These are phyloP conservation scores for Pestalotiopsis sp. DNA, from an alignment of 2,329 filamentous ascomycete genomes.

Conservation along the genomic window DNA sequence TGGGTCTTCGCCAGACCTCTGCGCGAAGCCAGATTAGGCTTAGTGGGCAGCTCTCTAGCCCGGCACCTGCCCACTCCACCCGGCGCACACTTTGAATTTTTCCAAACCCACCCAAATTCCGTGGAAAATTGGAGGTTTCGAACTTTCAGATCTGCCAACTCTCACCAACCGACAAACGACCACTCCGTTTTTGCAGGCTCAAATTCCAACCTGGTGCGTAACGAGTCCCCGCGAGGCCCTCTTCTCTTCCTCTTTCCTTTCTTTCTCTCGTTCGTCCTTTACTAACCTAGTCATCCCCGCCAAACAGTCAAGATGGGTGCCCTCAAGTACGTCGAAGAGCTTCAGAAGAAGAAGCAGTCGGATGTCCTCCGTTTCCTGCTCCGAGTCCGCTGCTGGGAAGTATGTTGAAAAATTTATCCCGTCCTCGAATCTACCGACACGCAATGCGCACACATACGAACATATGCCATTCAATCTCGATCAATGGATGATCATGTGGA, in stretches of 20 bases:
- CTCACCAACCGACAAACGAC: constrained; percentile 31
- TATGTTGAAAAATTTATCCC: constrained; percentile 58
- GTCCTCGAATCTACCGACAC: constrained; percentile 23
- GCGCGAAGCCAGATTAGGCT: neutral
- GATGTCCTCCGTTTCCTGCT: constrained; percentile 99
- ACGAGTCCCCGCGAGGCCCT: constrained; percentile 3
- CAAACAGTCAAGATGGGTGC: constrained; percentile 84
- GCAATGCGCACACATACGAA: constrained; percentile 21
- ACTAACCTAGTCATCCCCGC: constrained; percentile 21
- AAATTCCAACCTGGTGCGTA: constrained; percentile 35
- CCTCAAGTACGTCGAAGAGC: constrained; percentile 99
- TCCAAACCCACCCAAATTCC: constrained; percentile 25
- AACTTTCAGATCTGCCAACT: constrained; percentile 18
- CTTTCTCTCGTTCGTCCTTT: constrained; percentile 10
- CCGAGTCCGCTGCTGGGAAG: constrained; percentile 99
- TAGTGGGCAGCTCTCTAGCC: constrained; percentile 28
- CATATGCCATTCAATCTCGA: constrained; percentile 26
- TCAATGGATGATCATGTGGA: constrained; percentile 32
- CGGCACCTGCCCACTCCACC: constrained; percentile 13
- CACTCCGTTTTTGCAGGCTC: constrained; percentile 35
- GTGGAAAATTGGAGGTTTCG: constrained; percentile 14
- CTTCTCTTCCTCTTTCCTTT: neutral
- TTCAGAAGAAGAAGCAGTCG: constrained; percentile 99
- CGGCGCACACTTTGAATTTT: constrained; percentile 29
- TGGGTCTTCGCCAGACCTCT: neutral